Evolutionary conservation across 495 filamentous ascomycete species (phyloP).

Genomic region (Pseudomonodictys pantanalensis): DNA sequence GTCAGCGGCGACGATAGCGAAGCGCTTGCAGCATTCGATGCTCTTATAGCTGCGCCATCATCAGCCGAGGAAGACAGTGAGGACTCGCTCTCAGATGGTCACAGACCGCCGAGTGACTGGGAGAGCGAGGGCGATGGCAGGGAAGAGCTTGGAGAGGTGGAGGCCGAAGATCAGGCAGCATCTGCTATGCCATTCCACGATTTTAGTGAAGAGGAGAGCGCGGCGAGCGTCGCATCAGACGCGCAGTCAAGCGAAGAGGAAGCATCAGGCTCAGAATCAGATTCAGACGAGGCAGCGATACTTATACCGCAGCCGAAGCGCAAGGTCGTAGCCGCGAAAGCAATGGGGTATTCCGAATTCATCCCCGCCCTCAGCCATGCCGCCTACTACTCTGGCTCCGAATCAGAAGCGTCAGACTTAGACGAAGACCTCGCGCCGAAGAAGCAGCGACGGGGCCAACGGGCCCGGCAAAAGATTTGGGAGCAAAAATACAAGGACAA

Average conservation of each 20-base stretch:
- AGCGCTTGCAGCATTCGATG: conserved; percentile 51
- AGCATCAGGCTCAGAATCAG: not conserved
- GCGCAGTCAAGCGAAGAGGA: not conserved
- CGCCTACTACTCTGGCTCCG: conserved; percentile 89
- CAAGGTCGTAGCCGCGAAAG: not conserved
- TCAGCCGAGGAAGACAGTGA: conserved; percentile 49
- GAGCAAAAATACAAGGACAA: conserved; percentile 84
- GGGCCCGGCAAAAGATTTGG: conserved; percentile 78
- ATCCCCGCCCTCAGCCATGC: conserved; percentile 80
- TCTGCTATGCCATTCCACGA: not conserved
- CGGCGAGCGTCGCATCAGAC: not conserved
- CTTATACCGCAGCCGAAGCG: not conserved
- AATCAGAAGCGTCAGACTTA: conserved; percentile 55
- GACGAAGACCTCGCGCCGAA: conserved; percentile 44
- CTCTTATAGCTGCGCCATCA: conserved; percentile 53
- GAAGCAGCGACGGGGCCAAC: conserved; percentile 89
- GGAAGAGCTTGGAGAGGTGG: conserved; percentile 33
- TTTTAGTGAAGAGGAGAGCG: not conserved
- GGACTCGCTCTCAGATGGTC: conserved; percentile 44
- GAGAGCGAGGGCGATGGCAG: conserved; percentile 43
- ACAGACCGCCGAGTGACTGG: conserved; percentile 18
- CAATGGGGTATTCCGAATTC: conserved; percentile 57
- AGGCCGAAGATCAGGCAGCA: conserved; percentile 20
- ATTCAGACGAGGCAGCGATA: conserved; percentile 1
- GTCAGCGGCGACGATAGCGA: conserved; percentile 33